phyloP scores from a whole-genome alignment of 805 yeast genomes.

The Clavispora santaluciae region DNA sequence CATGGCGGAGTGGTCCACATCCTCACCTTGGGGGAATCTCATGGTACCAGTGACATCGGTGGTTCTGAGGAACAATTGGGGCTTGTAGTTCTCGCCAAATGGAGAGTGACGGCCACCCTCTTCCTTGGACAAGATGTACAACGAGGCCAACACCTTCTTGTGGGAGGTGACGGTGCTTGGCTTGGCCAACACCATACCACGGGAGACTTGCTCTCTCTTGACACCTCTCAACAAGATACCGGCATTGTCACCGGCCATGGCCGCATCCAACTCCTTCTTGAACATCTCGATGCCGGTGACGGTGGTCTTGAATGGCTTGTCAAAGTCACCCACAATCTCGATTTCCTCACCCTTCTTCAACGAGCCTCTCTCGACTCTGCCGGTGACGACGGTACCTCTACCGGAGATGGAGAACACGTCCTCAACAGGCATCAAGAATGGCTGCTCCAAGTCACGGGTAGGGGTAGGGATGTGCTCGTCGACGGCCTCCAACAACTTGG shows the following conservation, averaged over 20 bases:
- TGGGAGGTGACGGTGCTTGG: conserved; percentile 90
- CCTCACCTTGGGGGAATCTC: conserved; percentile 74
- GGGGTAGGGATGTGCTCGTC: conserved; percentile 97
- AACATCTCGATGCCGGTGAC: conserved; percentile 99
- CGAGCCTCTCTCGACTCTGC: conserved; percentile 98
- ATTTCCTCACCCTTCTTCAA: conserved; percentile 98
- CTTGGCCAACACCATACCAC: conserved; percentile 97
- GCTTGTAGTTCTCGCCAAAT: conserved; percentile 95
- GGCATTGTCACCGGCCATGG: conserved; percentile 99
- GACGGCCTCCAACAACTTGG: conserved; percentile 82
- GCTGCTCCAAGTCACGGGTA: conserved; percentile 88
- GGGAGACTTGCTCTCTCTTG: conserved; percentile 91
- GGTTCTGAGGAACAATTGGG: conserved; percentile 95
- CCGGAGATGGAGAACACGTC: conserved; percentile 97
- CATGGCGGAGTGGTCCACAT: conserved; percentile 80
- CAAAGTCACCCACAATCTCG: conserved; percentile 91
- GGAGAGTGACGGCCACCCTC: conserved; percentile 99
- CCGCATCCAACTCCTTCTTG: conserved; percentile 96
- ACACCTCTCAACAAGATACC: conserved; percentile 97
- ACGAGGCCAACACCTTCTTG: conserved; percentile 88
- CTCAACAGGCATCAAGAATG: conserved; percentile 96
- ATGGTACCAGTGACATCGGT: conserved; percentile 90
- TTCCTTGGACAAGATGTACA: conserved; percentile 89
- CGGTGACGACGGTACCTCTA: conserved; percentile 99
- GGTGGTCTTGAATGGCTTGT: conserved; percentile 82